phyloP scores from a whole-genome alignment of 805 yeast genomes.

The Teunomyces tritomae region DNA sequence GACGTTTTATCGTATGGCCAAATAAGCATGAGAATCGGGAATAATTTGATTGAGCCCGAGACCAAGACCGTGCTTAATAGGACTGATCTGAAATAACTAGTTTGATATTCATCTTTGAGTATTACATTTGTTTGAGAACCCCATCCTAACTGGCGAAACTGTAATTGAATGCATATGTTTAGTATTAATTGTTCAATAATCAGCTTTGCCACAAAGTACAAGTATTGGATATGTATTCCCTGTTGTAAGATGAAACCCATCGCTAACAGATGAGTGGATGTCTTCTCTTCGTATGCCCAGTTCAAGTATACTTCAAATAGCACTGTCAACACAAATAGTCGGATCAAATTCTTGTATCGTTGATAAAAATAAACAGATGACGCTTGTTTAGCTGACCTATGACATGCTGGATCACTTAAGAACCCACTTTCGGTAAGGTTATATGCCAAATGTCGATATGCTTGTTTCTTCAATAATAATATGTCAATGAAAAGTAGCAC shows the following conservation, averaged over 20 bases:
- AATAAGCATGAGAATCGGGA: conserved; percentile 89
- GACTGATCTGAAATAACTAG: conserved; percentile 36
- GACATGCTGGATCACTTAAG: conserved; percentile 3
- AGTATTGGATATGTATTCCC: conserved; percentile 49
- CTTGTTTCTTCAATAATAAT: conserved; percentile 80
- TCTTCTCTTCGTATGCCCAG: conserved; percentile 88
- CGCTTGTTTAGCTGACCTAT: background rate
- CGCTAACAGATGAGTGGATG: conserved; percentile 26
- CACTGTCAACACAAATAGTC: conserved; percentile 60
- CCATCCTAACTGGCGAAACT: conserved; percentile 20
- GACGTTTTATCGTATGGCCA: conserved; percentile 91
- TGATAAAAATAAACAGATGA: conserved; percentile 4
- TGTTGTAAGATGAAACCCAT: conserved; percentile 27
- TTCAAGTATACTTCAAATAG: conserved; percentile 85
- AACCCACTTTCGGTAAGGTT: conserved; percentile 49
- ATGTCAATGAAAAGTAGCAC: conserved; percentile 83
- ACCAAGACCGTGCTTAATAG: conserved; percentile 69
- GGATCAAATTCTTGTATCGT: conserved; percentile 21
- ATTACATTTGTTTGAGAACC: conserved; percentile 17
- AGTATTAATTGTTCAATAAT: conserved; percentile 44
- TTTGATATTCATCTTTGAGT: conserved; percentile 25
- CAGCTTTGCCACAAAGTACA: conserved; percentile 53
- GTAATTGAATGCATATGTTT: conserved; percentile 32
- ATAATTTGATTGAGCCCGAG: conserved; percentile 75
- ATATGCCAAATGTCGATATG: conserved; percentile 81